Base-by-base conservation (phyloP, 2,329 filamentous ascomycete genomes). In the Pseudogymnoascus destructans region DNA sequence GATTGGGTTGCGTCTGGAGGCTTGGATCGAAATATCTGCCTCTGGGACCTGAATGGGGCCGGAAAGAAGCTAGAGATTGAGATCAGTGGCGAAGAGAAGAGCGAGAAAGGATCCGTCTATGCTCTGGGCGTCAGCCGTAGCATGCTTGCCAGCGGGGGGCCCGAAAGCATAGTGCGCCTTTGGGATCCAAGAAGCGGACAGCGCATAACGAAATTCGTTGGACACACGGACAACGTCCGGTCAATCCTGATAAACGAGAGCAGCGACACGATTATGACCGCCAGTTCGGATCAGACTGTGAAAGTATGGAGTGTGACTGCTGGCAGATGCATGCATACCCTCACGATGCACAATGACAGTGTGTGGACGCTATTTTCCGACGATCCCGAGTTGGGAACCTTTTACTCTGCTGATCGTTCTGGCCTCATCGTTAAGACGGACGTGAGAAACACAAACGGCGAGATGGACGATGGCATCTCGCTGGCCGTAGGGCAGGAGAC, bases 291-390 rank as follows among this genome's bases (percentile, higher is more conserved):
- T 70, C 90, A 95, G 73, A 97, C 93, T 0, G 86, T 98, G 74
- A 98, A 98, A 74, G 83, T 97, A 59, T 98, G 93, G 93, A 96
- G 91, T 64, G 85, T 97, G 65, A 93, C 88, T 9, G 92, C 90
- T 19, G 93, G 93, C 58, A 81, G 93, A 65, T 98, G 93, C 77
- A 92, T 97, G 86, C 89, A 96, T 72, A 98, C 93, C 0, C 80
- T 98, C 65, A 96, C 91, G 58, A 98, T 98, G 93, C 93, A 98
- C 73, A 95, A 95, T 68, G 90, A 95, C 68, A 96, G 91, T 69
- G 89, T 98, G 19, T 98, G 93, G 93, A 95, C 89, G 1, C 77
- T 98, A 19, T 95, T 87, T 71, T 96, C 93, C 0, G 85, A 92
- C 58, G 83, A 95, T 65, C 90, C 91, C 0, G 80, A 86, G 60